phyloP scores from a whole-genome alignment of 2,329 filamentous ascomycete species.

The Neurospora crassa region DNA sequence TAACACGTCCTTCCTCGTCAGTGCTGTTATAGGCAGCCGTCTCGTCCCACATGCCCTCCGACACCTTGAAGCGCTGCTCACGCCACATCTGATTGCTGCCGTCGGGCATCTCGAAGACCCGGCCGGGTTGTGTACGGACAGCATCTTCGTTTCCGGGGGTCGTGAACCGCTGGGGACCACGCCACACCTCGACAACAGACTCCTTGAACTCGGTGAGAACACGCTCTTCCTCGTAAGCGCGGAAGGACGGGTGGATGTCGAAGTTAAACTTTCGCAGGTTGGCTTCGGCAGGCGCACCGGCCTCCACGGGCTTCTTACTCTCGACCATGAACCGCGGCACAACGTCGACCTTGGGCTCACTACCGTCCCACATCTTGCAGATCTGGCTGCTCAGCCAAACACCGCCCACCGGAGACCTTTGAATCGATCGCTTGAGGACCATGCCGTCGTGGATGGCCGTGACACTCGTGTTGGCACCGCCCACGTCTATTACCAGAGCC shows the following conservation, averaged over 20 bases:
- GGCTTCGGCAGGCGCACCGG: conserved; percentile 68
- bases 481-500: conserved; percentile 84
- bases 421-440: conserved; percentile 81
- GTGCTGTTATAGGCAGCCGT: conserved; percentile 51
- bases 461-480: conserved; percentile 78
- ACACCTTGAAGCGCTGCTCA: conserved; percentile 73
- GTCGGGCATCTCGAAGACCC: conserved; percentile 94
- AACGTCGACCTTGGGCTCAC: conserved; percentile 61
- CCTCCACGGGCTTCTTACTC: conserved; percentile 82
- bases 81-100: conserved; percentile 95
- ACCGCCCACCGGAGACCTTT: conserved; percentile 76
- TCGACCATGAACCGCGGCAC: conserved; percentile 81
- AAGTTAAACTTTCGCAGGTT: conserved; percentile 61
- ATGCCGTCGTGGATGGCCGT: conserved; percentile 91
- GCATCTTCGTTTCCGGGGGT: conserved; percentile 65
- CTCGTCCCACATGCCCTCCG: conserved; percentile 87
- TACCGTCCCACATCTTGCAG: conserved; percentile 64
- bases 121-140: conserved; percentile 62
- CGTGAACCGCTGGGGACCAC: conserved; percentile 60
- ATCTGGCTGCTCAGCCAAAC: conserved; percentile 87
- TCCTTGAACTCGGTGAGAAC: conserved; percentile 96
- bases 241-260: conserved; percentile 60
- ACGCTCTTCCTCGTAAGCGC: conserved; percentile 79
- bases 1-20: conserved; percentile 36
- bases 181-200: conserved; percentile 90